Conservation (phyloP, 129 eudicot species). For the Helianthus tuberosus region DNA sequence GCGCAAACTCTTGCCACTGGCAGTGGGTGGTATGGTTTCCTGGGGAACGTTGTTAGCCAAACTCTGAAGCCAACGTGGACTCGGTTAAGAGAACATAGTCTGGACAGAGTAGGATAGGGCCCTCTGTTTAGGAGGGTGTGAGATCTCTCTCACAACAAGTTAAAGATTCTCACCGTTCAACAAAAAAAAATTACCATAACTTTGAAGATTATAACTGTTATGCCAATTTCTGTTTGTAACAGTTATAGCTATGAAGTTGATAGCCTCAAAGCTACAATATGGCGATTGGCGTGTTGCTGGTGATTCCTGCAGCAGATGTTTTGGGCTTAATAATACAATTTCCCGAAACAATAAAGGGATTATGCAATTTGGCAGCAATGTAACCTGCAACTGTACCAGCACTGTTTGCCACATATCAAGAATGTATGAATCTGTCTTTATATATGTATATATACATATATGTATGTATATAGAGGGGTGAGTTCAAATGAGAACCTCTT, state of each 20-base stretch:
- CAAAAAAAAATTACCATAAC: not conserved
- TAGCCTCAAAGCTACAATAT: constrained; percentile 55
- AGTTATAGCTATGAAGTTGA: constrained; percentile 50
- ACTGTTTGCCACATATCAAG: constrained; percentile 69
- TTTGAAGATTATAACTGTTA: not conserved
- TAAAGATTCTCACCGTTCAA: too few species aligned
- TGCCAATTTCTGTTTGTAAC: constrained; percentile 22
- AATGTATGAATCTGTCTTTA: constrained; percentile 48
- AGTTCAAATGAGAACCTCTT: not conserved
- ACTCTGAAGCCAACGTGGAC: too few species aligned
- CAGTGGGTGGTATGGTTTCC: too few species aligned
- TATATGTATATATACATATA: too few species aligned
- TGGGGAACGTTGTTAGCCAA: too few species aligned
- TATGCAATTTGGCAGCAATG: constrained; percentile 32
- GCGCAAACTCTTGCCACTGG: too few species aligned
- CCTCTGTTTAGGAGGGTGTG: too few species aligned
- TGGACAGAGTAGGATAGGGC: too few species aligned
- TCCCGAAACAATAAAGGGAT: not conserved
- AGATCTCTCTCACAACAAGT: too few species aligned
- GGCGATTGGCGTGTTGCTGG: constrained; percentile 47
- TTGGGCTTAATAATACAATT: constrained; percentile 39
- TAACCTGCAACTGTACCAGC: constrained; percentile 58
- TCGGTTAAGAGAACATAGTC: too few species aligned
- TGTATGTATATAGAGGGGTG: too few species aligned
- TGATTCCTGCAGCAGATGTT: constrained; percentile 49